Conservation (phyloP, 352 stramenopile genomes). For the Phytopythium chamaehyphon region DNA sequence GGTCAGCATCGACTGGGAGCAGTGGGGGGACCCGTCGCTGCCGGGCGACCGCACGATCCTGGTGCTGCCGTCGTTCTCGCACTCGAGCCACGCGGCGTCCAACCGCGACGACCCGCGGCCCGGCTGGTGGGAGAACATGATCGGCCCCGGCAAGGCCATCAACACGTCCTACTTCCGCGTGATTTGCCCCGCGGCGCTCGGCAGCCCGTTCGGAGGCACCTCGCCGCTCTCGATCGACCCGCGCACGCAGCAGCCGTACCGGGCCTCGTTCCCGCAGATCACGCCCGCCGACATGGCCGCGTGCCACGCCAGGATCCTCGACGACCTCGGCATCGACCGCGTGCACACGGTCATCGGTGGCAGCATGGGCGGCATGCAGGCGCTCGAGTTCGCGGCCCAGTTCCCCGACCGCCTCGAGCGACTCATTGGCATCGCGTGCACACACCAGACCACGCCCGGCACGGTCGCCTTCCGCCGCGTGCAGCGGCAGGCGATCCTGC, state of each 20-base stretch:
- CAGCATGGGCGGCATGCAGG: slow-evolving; percentile 87
- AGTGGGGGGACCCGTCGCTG: slow-evolving; percentile 75
- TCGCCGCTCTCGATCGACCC: slow-evolving; percentile 64
- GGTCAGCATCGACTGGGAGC: slow-evolving; percentile 68
- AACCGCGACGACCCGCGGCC: slow-evolving; percentile 75
- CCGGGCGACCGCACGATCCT: slow-evolving; percentile 72
- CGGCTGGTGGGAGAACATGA: slow-evolving; percentile 88
- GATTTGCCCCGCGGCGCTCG: slow-evolving; percentile 80
- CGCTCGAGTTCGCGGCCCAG: slow-evolving; percentile 82
- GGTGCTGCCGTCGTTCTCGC: slow-evolving; percentile 84
- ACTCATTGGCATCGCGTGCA: slow-evolving; percentile 78
- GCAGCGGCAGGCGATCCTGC: slow-evolving; percentile 78
- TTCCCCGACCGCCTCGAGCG: slow-evolving; percentile 72
- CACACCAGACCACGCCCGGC: slow-evolving; percentile 80
- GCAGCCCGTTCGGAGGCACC: slow-evolving; percentile 82
- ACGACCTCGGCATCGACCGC: slow-evolving; percentile 66
- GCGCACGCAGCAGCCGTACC: slow-evolving; percentile 58
- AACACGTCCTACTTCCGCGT: slow-evolving; percentile 88
- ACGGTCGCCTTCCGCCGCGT: slow-evolving; percentile 84
- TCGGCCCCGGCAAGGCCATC: slow-evolving; percentile 81
- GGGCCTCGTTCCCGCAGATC: slow-evolving; percentile 75
- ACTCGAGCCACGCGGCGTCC: slow-evolving; percentile 78
- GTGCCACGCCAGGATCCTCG: slow-evolving; percentile 72
- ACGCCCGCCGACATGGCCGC: slow-evolving; percentile 81
- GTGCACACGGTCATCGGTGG: slow-evolving; percentile 83